These are phyloP conservation scores for Cantharellus anzutake DNA, from an alignment of 768 basidiomycete genomes.

Conservation along the genomic window DNA sequence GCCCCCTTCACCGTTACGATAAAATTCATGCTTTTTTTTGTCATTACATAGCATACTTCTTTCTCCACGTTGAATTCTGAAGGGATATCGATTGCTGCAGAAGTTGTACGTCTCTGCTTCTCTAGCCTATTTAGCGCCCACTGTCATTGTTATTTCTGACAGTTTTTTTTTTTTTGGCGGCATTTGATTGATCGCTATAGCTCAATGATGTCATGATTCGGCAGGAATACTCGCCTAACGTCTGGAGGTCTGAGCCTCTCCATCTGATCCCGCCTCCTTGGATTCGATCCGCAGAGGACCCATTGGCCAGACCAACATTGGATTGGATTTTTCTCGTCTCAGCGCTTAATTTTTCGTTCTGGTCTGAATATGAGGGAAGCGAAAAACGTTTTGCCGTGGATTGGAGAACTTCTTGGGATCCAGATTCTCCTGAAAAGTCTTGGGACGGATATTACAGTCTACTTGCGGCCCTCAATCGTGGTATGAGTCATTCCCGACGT, in stretches of 20 bases:
- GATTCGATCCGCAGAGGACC: conserved; percentile 30
- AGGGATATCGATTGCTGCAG: conserved; percentile 47
- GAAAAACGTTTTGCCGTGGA: conserved; percentile 46
- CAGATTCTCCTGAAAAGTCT: conserved; percentile 16
- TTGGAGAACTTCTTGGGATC: conserved; percentile 53
- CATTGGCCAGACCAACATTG: conserved; percentile 36
- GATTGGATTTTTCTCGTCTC: conserved; percentile 85
- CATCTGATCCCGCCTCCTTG: conserved; percentile 54
- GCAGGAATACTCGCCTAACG: conserved; percentile 57
- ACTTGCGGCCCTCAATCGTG: conserved; percentile 66
- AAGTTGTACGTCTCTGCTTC: conserved; percentile 25
- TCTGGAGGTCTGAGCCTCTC: conserved; percentile 61
- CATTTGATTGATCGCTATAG: conserved; percentile 18
- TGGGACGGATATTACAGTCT: conserved; percentile 65
- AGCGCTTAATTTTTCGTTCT: conserved; percentile 74
- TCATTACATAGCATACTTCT: conserved; percentile 36
- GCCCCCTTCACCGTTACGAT: too few species aligned
- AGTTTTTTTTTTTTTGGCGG: too few species aligned
- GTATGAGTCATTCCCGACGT: conserved; percentile 20
- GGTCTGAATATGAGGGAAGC: conserved; percentile 45
- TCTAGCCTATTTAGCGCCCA: too few species aligned
- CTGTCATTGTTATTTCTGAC: too few species aligned
- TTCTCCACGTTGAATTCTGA: conserved; percentile 31
- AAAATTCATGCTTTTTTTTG: too few species aligned
- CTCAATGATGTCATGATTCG: conserved; percentile 36